Base-by-base conservation (phyloP, 2,329 filamentous ascomycete species). In the Trichoderma atrobrunneum region DNA sequence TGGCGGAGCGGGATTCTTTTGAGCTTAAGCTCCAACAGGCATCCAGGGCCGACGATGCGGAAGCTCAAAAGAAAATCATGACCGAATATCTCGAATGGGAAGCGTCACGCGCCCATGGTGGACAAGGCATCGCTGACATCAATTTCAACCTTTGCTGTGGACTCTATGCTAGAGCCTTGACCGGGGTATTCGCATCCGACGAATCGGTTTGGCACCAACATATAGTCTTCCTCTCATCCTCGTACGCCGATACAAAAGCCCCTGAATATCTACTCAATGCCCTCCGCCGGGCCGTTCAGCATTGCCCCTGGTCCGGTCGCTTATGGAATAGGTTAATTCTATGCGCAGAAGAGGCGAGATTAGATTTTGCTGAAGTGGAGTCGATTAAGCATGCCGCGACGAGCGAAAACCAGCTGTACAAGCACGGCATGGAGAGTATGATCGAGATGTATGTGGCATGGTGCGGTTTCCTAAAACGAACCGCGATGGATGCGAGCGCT, bases 371-470 rank as follows among this genome's bases (percentile, higher is more conserved):
- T 28, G 92, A 93, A 64, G 93, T 98, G 67, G 93, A 97, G 77
- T 87, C 90, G 54, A 94, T 98, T 80, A 99, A 99, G 82, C 94
- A 98, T 80, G 91, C 91, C 57, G 96, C 96, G 7, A 98, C 95
- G 0, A 93, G 91, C 78, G 94, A 93, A 28, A 91, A 94, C 10
- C 86, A 97, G 56, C 86, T 98, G 6, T 94, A 97, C 79, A 91
- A 92, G 74, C 91, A 94, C 73, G 95, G 94, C 28, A 92, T 98
- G 87, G 90, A 94, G 64, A 93, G 95, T 75, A 90, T 98, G 36
- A 88, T 98, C 72, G 94, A 97, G 77, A 93, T 98, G 78, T 94
- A 98, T 78, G 90, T 93, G 68, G 92, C 95, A 0, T 99, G 96
- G 96, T 98, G 95, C 78, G 94, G 94, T 64, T 98, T 95, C 76